phyloP scores from a whole-genome alignment of 176 grass and related monocot genomes.

The Luzula sylvatica region DNA sequence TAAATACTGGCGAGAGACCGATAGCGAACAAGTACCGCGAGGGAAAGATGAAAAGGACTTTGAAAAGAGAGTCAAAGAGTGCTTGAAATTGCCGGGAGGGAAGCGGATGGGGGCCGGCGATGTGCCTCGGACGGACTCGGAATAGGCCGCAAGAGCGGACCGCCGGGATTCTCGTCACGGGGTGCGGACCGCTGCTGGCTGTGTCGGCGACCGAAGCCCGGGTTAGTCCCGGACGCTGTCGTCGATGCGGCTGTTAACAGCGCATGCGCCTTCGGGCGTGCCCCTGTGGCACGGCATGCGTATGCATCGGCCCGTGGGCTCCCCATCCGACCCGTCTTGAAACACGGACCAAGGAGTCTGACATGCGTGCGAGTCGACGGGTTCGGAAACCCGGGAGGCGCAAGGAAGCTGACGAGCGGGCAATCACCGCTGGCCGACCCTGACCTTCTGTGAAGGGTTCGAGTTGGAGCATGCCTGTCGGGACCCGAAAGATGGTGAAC shows the following conservation, averaged over 20 bases:
- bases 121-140: conserved; percentile 15
- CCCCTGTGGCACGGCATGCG: no score
- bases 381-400: conserved; percentile 9
- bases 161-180: no score
- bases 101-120: conserved; percentile 41
- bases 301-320: conserved; percentile 14
- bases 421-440: conserved; percentile 42
- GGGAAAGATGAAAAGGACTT: no score
- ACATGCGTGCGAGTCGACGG: conserved; percentile 30
- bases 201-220: no score
- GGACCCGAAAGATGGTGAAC: conserved; percentile 80
- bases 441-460: conserved; percentile 71
- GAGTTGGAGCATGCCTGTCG: conserved; percentile 49
- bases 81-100: conserved; percentile 39
- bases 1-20: conserved; percentile 58
- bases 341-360: conserved; percentile 44
- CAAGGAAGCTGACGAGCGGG: conserved; percentile 23
- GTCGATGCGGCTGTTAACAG: no score
- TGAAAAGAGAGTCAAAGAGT: conserved; percentile 28
- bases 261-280: no score
- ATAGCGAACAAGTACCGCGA: conserved; percentile 49
- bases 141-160: no score
- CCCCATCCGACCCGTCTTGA: conserved; percentile 40
- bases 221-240: no score
- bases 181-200: no score